Conservation (phyloP, 2,329 filamentous ascomycete species). For the Neofusicoccum parvum region DNA sequence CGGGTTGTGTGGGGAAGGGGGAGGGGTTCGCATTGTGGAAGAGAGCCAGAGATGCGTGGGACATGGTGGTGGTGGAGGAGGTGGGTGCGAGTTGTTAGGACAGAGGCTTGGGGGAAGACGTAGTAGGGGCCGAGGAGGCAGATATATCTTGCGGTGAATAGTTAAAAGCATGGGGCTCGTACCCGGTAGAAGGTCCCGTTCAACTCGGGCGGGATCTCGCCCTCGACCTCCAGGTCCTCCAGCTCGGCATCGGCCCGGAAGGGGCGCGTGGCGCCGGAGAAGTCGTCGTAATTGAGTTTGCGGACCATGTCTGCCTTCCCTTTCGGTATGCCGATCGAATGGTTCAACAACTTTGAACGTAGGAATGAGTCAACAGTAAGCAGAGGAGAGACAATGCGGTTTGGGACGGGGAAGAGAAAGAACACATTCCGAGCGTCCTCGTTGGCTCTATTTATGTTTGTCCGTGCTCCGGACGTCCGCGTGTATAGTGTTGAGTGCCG, state of each 20-base stretch:
- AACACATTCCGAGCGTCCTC: not conserved
- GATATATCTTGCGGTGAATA: too few relatives aligned
- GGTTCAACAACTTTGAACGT: not conserved
- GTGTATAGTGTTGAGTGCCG: not conserved
- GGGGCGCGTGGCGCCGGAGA: not conserved
- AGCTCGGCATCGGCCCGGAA: not conserved
- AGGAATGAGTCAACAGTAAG: not conserved
- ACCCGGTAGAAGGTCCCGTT: conserved; percentile 23
- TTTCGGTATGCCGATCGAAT: not conserved
- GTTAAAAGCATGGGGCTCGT: not conserved
- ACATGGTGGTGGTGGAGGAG: too few relatives aligned
- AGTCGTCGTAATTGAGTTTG: conserved; percentile 2
- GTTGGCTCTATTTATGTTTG: not conserved
- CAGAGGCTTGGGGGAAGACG: too few relatives aligned
- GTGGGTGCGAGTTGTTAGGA: too few relatives aligned
- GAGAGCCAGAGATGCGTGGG: too few relatives aligned
- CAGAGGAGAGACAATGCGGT: not conserved
- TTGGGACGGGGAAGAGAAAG: not conserved
- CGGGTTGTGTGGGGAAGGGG: too few relatives aligned
- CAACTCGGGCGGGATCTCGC: conserved; percentile 25
- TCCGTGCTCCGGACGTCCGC: not conserved
- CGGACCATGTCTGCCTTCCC: not conserved
- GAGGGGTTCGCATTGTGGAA: too few relatives aligned
- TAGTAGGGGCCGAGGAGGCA: not conserved
- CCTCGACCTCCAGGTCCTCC: conserved; percentile 10